Evolutionary conservation across 768 basidiomycete genomes (phyloP).

Genomic region (Lactarius sanguifluus): DNA sequence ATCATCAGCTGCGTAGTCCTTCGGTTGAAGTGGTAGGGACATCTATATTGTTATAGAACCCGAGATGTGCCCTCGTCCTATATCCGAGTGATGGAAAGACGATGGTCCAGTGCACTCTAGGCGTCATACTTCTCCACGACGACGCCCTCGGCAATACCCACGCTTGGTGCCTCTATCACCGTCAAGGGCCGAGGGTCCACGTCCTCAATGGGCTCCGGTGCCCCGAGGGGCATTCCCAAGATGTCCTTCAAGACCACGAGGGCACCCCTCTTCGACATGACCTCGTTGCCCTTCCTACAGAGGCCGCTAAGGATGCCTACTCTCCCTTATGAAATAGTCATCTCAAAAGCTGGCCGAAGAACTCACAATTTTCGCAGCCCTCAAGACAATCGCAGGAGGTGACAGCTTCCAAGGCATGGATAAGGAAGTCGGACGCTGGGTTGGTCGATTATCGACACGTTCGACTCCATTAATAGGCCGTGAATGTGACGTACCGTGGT

Average conservation of each 20-base stretch:
- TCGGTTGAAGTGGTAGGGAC: not conserved
- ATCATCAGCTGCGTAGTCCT: slow-evolving; percentile 1
- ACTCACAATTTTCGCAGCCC: slow-evolving; percentile 71
- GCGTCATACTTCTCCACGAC: slow-evolving; percentile 16
- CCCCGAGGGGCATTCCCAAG: slow-evolving; percentile 44
- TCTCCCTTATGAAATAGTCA: not conserved
- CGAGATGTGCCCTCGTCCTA: not conserved
- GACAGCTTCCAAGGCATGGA: slow-evolving; percentile 55
- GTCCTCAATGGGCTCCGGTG: slow-evolving; percentile 36
- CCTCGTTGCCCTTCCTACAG: slow-evolving; percentile 72
- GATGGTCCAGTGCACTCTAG: not conserved
- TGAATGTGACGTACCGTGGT: slow-evolving; percentile 54
- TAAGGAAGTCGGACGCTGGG: slow-evolving; percentile 55
- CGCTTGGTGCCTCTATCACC: slow-evolving; percentile 51
- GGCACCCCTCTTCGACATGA: slow-evolving; percentile 77
- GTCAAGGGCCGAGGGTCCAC: slow-evolving; percentile 41
- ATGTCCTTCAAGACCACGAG: slow-evolving; percentile 61
- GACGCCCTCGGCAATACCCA: slow-evolving; percentile 38
- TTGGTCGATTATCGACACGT: not conserved
- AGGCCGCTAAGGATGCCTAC: slow-evolving; percentile 63
- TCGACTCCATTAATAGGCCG: not conserved
- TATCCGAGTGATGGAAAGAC: not conserved
- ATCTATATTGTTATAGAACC: not conserved
- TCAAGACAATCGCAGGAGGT: slow-evolving; percentile 62
- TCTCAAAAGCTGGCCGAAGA: not conserved